These are phyloP conservation scores for Quercus engelmannii DNA, from an alignment of 306 rosid species.

Conservation along the genomic window DNA sequence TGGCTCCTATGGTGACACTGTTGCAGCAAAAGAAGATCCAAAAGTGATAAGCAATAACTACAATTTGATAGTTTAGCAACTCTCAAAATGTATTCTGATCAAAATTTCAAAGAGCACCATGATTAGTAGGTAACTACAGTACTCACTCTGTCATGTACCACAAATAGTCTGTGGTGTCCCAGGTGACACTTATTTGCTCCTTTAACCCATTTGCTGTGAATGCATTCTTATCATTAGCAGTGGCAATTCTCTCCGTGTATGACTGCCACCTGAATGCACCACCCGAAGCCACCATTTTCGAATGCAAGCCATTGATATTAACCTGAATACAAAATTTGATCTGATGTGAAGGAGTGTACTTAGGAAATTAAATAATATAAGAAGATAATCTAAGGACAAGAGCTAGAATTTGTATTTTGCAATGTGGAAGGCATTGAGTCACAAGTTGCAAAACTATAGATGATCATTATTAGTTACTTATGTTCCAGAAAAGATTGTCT, in stretches of 20 bases:
- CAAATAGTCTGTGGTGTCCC: constrained; percentile 83
- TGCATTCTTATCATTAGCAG: constrained; percentile 42
- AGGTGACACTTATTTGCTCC: constrained; percentile 74
- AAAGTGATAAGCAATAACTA: constrained; percentile 18
- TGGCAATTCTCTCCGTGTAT: constrained; percentile 67
- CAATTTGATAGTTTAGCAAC: neutral
- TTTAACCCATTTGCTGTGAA: constrained; percentile 46
- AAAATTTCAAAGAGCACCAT: neutral
- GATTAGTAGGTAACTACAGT: neutral
- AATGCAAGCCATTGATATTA: constrained; percentile 33
- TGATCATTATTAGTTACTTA: too few relatives aligned
- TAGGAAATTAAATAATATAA: neutral
- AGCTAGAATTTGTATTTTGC: neutral
- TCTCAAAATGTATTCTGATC: neutral
- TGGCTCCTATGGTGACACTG: constrained; percentile 67
- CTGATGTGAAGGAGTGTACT: neutral
- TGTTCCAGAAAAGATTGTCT: too few relatives aligned
- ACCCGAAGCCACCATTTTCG: constrained; percentile 47
- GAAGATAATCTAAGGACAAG: neutral
- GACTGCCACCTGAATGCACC: constrained; percentile 68
- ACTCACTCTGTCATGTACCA: constrained; percentile 99
- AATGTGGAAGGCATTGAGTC: neutral
- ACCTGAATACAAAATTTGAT: constrained; percentile 36
- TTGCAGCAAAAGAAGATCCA: constrained; percentile 7
- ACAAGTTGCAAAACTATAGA: neutral